A percentile compares a stretch with the other conserved stretches of the same genome.
Evolutionary conservation across 352 stramenopile species (phyloP).

Genomic region (Blastocystis sp.): DNA sequence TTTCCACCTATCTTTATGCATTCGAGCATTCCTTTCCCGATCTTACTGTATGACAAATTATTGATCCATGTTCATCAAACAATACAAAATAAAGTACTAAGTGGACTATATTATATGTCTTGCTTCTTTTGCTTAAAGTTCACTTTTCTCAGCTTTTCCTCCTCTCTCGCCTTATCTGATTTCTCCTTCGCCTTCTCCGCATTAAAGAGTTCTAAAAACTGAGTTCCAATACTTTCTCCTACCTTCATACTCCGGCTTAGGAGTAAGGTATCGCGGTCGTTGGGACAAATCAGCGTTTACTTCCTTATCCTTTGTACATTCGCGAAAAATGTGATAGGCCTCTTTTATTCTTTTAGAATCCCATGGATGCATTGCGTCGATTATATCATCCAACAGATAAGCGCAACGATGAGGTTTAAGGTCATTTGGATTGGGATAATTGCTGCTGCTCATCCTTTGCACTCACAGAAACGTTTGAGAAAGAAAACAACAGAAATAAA

Average conservation of each 20-base stretch:
- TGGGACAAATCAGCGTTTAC: constrained; percentile 50
- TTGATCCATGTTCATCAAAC: too few relatives aligned
- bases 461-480: background rate
- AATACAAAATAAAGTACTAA: too few relatives aligned
- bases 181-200: background rate
- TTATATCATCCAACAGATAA: constrained; percentile 9
- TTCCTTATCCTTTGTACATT: constrained; percentile 56
- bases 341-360: background rate
- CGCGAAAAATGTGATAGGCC: background rate
- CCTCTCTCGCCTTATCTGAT: background rate
- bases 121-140: background rate
- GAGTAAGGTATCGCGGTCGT: constrained; percentile 4
- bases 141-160: background rate
- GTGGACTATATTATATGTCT: too few relatives aligned
- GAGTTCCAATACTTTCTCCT: background rate
- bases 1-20: too few relatives aligned
- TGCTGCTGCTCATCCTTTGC: background rate
- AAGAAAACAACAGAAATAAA: constrained; percentile 14
- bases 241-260: constrained; percentile 17
- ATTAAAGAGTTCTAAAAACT: constrained; percentile 37
- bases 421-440: constrained; percentile 7
- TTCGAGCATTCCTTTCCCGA: too few relatives aligned
- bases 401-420: constrained; percentile 24
- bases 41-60: too few relatives aligned
- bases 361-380: constrained; percentile 41